Conservation (phyloP, 495 filamentous ascomycete genomes). For the Usnea hakonensis region DNA sequence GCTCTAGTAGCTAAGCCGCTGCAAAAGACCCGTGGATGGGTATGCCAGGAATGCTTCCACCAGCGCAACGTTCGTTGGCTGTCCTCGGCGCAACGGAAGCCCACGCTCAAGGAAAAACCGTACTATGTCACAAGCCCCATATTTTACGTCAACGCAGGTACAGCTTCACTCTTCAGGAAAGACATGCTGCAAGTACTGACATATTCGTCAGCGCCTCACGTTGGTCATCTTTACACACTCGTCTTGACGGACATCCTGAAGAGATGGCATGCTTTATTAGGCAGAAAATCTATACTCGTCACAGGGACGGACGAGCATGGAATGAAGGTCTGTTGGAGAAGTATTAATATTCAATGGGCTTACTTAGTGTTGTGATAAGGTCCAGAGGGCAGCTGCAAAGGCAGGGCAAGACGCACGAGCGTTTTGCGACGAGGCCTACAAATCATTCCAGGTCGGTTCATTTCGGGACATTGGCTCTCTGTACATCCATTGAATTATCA, state of each 20-base stretch:
- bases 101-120: slow-evolving; percentile 53
- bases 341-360: neutral
- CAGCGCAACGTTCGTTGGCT: slow-evolving; percentile 7
- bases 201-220: slow-evolving; percentile 67
- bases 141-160: slow-evolving; percentile 98
- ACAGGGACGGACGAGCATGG: slow-evolving; percentile 98
- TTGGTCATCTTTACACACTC: slow-evolving; percentile 93
- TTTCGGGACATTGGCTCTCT: neutral
- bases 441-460: slow-evolving; percentile 35
- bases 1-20: neutral
- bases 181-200: neutral
- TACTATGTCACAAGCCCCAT: slow-evolving; percentile 96
- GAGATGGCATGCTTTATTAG: slow-evolving; percentile 77
- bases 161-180: slow-evolving; percentile 11
- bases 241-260: slow-evolving; percentile 86
- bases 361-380: slow-evolving; percentile 33
- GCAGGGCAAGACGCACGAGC: slow-evolving; percentile 54
- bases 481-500: neutral
- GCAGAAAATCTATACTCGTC: slow-evolving; percentile 62
- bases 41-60: slow-evolving; percentile 12
- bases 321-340: slow-evolving; percentile 52
- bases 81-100: neutral
- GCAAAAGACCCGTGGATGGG: slow-evolving; percentile 3
- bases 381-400: slow-evolving; percentile 72
- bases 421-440: slow-evolving; percentile 53